Percentiles rank a stretch among this genome's conserved stretches.
Conservation (phyloP, 805 yeast species). For the Candida loeiensis region DNA sequence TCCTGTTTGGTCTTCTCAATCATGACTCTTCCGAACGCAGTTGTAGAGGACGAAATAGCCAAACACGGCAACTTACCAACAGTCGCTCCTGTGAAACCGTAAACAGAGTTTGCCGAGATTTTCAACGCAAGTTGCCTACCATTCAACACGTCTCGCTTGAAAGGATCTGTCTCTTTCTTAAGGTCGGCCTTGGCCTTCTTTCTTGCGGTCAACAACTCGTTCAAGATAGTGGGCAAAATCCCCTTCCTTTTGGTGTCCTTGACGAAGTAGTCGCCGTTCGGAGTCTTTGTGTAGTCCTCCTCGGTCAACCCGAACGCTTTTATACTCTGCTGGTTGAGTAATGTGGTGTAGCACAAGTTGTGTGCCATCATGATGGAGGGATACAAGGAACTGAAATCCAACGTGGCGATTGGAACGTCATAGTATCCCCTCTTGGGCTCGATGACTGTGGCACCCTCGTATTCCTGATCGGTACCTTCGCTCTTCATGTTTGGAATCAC, state of each 20-base stretch:
- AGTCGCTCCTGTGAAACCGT: constrained; percentile 99
- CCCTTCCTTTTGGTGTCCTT: constrained; percentile 71
- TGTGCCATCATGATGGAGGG: constrained; percentile 99
- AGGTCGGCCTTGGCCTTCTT: constrained; percentile 88
- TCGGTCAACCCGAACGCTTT: constrained; percentile 59
- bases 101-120: constrained; percentile 96
- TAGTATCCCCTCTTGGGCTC: constrained; percentile 96
- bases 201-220: constrained; percentile 86
- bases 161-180: constrained; percentile 91
- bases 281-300: constrained; percentile 80
- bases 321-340: constrained; percentile 66
- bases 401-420: constrained; percentile 94
- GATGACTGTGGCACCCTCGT: constrained; percentile 98
- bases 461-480: constrained; percentile 83
- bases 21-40: constrained; percentile 96
- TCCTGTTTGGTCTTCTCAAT: constrained; percentile 85
- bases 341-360: constrained; percentile 90
- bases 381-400: constrained; percentile 95
- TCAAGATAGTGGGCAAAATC: constrained; percentile 84
- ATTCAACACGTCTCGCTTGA: constrained; percentile 86
- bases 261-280: constrained; percentile 89
- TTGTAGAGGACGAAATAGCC: constrained; percentile 92
- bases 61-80: constrained; percentile 95
- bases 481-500: constrained; percentile 87
- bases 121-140: constrained; percentile 97